Percentiles rank a stretch among this genome's conserved stretches.
Conservation (phyloP, 2,329 filamentous ascomycete species). For the Hortaea werneckii region DNA sequence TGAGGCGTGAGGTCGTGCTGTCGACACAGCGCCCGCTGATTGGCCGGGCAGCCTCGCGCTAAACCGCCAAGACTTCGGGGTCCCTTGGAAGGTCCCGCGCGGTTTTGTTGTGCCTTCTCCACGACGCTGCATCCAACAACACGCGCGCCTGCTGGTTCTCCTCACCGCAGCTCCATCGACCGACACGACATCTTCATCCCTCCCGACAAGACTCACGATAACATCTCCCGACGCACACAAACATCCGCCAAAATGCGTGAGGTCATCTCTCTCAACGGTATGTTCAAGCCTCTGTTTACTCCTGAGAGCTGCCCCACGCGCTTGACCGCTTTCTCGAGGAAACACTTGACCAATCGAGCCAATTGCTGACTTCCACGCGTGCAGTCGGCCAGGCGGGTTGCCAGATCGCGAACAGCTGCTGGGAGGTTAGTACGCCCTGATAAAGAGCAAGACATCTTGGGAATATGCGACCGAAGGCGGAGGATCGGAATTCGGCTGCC, state of each 20-base stretch:
- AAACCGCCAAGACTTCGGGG: background rate
- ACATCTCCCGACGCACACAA: background rate
- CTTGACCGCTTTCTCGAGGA: constrained; percentile 31
- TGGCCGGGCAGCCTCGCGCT: background rate
- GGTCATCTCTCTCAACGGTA: constrained; percentile 99
- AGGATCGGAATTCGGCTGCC: constrained; percentile 20
- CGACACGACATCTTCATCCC: constrained; percentile 1
- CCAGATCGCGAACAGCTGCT: constrained; percentile 99
- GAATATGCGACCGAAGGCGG: constrained; percentile 1
- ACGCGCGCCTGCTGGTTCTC: constrained; percentile 2
- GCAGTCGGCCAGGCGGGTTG: constrained; percentile 99
- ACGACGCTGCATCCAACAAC: background rate
- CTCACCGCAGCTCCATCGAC: background rate
- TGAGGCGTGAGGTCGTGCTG: background rate
- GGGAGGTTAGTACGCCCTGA: constrained; percentile 70
- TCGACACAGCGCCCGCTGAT: background rate
- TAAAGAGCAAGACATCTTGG: constrained; percentile 7
- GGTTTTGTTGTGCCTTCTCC: background rate
- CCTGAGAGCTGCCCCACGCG: constrained; percentile 17
- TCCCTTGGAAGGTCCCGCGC: background rate
- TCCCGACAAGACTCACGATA: background rate
- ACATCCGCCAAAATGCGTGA: constrained; percentile 72
- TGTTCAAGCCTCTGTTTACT: constrained; percentile 18
- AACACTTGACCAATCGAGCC: constrained; percentile 4
- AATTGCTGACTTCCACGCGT: constrained; percentile 44